Evolutionary conservation across 495 filamentous ascomycete genomes (phyloP).

Genomic region (Tuber calosporum): DNA sequence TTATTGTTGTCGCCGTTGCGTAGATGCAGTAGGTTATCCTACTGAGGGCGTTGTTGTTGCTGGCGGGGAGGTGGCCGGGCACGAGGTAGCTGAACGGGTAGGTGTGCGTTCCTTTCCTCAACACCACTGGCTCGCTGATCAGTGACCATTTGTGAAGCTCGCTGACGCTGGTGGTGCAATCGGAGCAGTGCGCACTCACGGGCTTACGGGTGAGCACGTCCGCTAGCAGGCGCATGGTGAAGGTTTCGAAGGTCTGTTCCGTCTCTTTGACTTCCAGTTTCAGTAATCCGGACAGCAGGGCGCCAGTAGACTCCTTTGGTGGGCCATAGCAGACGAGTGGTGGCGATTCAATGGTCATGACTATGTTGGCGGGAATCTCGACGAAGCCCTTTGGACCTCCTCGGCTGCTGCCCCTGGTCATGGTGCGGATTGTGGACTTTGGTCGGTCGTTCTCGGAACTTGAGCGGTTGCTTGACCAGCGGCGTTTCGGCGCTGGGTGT

Average conservation of each 20-base stretch:
- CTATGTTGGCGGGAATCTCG: slow-evolving; percentile 14
- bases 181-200: slow-evolving; percentile 64
- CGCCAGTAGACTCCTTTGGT: slow-evolving; percentile 68
- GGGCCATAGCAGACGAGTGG: slow-evolving; percentile 77
- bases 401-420: slow-evolving; percentile 8
- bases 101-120: slow-evolving; percentile 60
- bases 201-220: slow-evolving; percentile 69
- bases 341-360: slow-evolving; percentile 79
- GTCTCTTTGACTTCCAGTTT: slow-evolving; percentile 56
- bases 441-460: slow-evolving; percentile 25
- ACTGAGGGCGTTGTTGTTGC: slow-evolving; percentile 63
- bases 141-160: slow-evolving; percentile 74
- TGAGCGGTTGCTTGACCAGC: slow-evolving; percentile 22
- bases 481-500: slow-evolving; percentile 18
- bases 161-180: slow-evolving; percentile 62
- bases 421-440: slow-evolving; percentile 20
- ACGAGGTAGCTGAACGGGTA: slow-evolving; percentile 92
- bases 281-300: slow-evolving; percentile 79
- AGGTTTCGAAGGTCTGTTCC: slow-evolving; percentile 57
- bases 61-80: slow-evolving; percentile 77
- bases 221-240: slow-evolving; percentile 61
- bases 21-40: slow-evolving; percentile 70
- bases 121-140: slow-evolving; percentile 57
- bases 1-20: slow-evolving; percentile 58
- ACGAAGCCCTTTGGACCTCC: slow-evolving; percentile 9